Evolutionary conservation across 129 eudicot species (phyloP).

Genomic region (Flaveria bidentis): DNA sequence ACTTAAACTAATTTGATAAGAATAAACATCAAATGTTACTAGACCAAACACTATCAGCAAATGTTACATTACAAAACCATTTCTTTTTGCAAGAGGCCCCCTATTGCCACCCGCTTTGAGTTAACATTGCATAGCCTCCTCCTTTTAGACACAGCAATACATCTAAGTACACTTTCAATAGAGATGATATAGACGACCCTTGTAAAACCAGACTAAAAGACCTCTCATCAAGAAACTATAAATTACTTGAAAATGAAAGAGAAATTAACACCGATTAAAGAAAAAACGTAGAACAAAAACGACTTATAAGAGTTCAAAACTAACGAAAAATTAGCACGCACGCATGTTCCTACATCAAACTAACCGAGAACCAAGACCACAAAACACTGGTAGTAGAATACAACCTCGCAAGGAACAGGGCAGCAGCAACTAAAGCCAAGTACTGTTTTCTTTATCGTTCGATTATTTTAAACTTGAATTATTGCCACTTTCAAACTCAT

Average conservation of each 20-base stretch:
- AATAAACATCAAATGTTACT: too few relatives aligned
- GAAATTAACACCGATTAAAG: slow-evolving; percentile 9
- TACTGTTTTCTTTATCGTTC: slow-evolving; percentile 14
- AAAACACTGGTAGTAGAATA: slow-evolving; percentile 48
- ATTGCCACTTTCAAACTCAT: slow-evolving; percentile 59
- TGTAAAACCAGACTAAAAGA: slow-evolving; percentile 14
- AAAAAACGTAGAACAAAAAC: background rate
- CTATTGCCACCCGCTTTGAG: too few relatives aligned
- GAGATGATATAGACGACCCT: background rate
- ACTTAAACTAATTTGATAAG: too few relatives aligned
- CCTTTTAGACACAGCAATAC: background rate
- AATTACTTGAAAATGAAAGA: slow-evolving; percentile 22
- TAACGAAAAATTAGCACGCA: slow-evolving; percentile 58
- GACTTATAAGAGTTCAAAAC: slow-evolving; percentile 30
- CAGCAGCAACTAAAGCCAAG: slow-evolving; percentile 48
- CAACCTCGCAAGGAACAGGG: slow-evolving; percentile 66
- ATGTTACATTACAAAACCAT: too few relatives aligned
- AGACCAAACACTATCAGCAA: too few relatives aligned
- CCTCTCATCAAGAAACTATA: slow-evolving; percentile 30
- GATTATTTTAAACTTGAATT: slow-evolving; percentile 37
- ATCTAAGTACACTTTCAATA: background rate
- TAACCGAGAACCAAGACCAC: slow-evolving; percentile 37
- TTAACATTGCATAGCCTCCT: too few relatives aligned
- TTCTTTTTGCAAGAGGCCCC: too few relatives aligned
- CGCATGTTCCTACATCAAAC: slow-evolving; percentile 62